Conservation (phyloP, 139 green algal genomes). For the Spirogloea muscicola region DNA sequence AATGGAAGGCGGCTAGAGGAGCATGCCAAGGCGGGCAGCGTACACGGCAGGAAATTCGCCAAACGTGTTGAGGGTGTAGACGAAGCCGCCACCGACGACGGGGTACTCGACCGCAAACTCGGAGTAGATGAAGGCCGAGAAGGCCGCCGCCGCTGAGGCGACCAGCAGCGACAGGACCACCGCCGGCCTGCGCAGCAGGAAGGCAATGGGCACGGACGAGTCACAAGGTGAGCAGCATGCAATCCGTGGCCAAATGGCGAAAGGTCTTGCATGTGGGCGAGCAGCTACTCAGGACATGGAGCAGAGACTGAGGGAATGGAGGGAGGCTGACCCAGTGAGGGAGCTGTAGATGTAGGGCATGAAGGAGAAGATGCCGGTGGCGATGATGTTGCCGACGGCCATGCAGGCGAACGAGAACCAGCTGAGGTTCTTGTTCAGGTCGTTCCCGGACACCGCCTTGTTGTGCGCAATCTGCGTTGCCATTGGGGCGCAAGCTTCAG, state of each 20-base stretch:
- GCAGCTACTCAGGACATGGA: neutral
- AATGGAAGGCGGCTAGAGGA: no score
- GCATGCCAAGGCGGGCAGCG: neutral
- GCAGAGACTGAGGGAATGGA: no score
- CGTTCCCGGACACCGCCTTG: conserved; percentile 3
- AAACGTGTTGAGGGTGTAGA: conserved; percentile 33
- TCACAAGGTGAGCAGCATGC: neutral
- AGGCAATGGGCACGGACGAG: neutral
- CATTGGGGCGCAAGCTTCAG: neutral
- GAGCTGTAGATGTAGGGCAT: conserved; percentile 31
- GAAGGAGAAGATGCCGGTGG: conserved; percentile 35
- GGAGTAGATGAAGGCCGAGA: conserved; percentile 28
- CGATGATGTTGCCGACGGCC: conserved; percentile 13
- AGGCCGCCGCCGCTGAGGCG: conserved; percentile 5
- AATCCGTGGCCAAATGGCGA: neutral
- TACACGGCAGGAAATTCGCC: conserved; percentile 34
- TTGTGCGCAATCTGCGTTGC: conserved; percentile 7
- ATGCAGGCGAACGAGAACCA: conserved; percentile 15
- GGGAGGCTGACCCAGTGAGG: conserved; percentile 22
- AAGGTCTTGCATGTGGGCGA: neutral
- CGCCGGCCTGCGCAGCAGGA: conserved; percentile 9
- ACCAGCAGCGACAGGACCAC: conserved; percentile 14
- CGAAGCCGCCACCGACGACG: conserved; percentile 13
- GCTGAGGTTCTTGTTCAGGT: conserved; percentile 16
- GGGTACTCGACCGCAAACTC: conserved; percentile 34